phyloP scores from a whole-genome alignment of 805 yeast species.

The Blastobotrys mokoenaii region DNA sequence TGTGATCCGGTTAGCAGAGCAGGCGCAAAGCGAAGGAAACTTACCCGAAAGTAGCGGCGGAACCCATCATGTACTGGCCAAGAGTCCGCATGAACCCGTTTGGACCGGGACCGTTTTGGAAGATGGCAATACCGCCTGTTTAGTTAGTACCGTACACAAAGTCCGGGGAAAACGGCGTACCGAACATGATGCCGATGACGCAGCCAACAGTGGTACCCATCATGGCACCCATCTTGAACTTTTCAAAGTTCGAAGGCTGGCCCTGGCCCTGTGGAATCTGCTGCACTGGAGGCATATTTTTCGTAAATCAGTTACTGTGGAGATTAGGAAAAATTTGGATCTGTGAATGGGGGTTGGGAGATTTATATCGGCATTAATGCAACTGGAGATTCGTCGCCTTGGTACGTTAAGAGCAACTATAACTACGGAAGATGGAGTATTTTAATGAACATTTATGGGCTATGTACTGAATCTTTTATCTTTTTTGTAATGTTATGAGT shows the following conservation, averaged over 20 bases:
- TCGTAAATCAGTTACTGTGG: background rate
- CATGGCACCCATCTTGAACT: slow-evolving; percentile 96
- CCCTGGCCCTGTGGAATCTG: slow-evolving; percentile 19
- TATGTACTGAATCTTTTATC: too few species aligned
- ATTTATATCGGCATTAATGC: too few species aligned
- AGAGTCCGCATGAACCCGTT: slow-evolving; percentile 93
- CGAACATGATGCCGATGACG: slow-evolving; percentile 89
- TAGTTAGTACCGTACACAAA: background rate
- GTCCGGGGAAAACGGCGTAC: slow-evolving; percentile 27
- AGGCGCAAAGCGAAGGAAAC: slow-evolving; percentile 8
- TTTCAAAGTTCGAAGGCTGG: slow-evolving; percentile 79
- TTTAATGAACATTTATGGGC: too few species aligned
- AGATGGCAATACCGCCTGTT: slow-evolving; percentile 63
- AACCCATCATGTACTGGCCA: slow-evolving; percentile 93
- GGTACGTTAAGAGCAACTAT: too few species aligned
- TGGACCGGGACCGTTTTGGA: slow-evolving; percentile 96
- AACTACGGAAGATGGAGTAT: too few species aligned
- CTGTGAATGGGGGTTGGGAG: background rate
- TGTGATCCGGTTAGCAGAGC: background rate
- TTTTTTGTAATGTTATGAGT: too few species aligned
- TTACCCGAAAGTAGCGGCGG: slow-evolving; percentile 89
- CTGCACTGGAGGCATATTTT: slow-evolving; percentile 27
- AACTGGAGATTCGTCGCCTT: too few species aligned
- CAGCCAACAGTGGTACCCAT: slow-evolving; percentile 94
- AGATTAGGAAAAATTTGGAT: background rate